These are phyloP conservation scores for Macrolepiota fuliginosa DNA, from an alignment of 768 basidiomycete species.

Conservation along the genomic window DNA sequence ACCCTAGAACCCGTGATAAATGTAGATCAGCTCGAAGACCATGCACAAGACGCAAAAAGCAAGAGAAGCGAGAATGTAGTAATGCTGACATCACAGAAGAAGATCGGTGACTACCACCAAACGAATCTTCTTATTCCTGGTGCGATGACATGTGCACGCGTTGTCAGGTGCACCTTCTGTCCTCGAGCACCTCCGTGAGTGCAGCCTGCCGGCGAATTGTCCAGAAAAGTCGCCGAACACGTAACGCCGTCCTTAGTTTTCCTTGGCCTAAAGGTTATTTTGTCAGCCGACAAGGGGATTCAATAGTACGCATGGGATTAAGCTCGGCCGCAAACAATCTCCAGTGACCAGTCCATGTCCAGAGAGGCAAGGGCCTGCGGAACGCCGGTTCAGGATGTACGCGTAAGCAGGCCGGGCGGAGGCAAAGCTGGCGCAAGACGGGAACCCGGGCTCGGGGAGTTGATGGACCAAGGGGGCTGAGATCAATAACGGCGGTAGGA, in stretches of 20 bases:
- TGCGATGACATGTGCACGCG: neutral
- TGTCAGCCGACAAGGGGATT: neutral
- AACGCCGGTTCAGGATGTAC: neutral
- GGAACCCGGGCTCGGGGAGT: constrained; percentile 1
- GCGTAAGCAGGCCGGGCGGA: constrained; percentile 1
- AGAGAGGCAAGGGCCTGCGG: neutral
- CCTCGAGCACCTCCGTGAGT: neutral
- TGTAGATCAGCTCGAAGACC: neutral
- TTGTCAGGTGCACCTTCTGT: neutral
- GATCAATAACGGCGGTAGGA: neutral
- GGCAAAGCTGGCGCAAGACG: neutral
- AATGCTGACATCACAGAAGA: neutral
- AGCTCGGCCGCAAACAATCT: neutral
- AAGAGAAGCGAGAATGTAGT: neutral
- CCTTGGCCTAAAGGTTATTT: neutral
- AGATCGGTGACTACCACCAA: neutral
- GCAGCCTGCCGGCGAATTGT: neutral
- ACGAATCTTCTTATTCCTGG: neutral
- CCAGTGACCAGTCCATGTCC: neutral
- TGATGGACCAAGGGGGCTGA: too few species aligned
- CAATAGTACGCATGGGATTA: neutral
- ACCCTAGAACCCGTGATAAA: neutral
- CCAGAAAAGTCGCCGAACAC: neutral
- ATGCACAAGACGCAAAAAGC: neutral
- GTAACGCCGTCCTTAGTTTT: neutral